phyloP scores from a whole-genome alignment of 768 basidiomycete species.

The Tylopilus rubrobrunneus region DNA sequence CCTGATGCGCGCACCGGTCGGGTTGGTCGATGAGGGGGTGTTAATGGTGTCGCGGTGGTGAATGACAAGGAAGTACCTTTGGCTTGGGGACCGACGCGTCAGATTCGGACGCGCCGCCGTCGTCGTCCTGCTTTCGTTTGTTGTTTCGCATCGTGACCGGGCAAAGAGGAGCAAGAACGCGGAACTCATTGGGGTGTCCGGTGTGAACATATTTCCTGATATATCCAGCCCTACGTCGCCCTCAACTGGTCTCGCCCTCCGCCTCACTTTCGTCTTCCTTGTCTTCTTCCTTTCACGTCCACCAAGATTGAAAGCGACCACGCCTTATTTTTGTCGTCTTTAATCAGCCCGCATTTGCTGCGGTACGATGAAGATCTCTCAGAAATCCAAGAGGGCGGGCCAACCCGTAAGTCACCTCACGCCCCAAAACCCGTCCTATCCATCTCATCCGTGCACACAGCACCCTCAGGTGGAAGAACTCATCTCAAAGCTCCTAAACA shows the following conservation, averaged over 20 bases:
- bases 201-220: constrained; percentile 32
- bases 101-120: constrained; percentile 18
- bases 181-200: background rate
- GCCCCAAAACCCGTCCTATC: background rate
- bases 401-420: constrained; percentile 58
- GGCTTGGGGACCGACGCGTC: constrained; percentile 5
- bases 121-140: constrained; percentile 19
- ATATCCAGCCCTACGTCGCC: constrained; percentile 28
- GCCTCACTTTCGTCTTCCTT: constrained; percentile 5
- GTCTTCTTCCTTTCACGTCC: constrained; percentile 12
- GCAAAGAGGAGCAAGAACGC: background rate
- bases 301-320: constrained; percentile 2
- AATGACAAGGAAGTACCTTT: constrained; percentile 9
- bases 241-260: constrained; percentile 7
- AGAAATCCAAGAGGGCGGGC: constrained; percentile 77
- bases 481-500: constrained; percentile 63
- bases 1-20: background rate
- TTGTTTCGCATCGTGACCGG: constrained; percentile 6
- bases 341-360: constrained; percentile 39
- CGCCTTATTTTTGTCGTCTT: constrained; percentile 5
- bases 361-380: constrained; percentile 82
- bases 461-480: constrained; percentile 79
- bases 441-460: constrained; percentile 36
- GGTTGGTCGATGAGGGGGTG: background rate
- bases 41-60: background rate